phyloP scores from a whole-genome alignment of 371 early-diverging fungal genomes.

The Coemansia sp. region DNA sequence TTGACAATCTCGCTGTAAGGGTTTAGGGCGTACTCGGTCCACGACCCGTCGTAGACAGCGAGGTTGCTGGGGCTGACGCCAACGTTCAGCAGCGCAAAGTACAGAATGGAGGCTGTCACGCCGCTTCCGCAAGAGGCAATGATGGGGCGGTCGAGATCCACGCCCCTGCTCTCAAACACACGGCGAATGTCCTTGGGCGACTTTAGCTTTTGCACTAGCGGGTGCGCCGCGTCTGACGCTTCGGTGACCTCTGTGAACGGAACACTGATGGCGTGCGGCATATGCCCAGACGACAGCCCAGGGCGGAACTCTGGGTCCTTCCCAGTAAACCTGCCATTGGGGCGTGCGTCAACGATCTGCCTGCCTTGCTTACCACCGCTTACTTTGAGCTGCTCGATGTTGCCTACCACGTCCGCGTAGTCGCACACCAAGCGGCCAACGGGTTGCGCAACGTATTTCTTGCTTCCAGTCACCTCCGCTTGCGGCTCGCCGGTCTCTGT shows the following conservation, averaged over 20 bases:
- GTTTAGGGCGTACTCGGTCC: conserved; percentile 78
- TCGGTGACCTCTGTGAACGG: conserved; percentile 64
- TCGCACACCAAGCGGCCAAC: conserved; percentile 16
- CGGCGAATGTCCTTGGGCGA: conserved; percentile 54
- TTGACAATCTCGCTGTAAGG: conserved; percentile 62
- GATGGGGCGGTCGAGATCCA: conserved; percentile 62
- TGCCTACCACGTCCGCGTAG: conserved; percentile 24
- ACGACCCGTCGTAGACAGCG: conserved; percentile 81
- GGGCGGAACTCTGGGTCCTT: conserved; percentile 80
- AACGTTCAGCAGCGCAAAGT: conserved; percentile 66
- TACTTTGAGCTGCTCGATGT: conserved; percentile 39
- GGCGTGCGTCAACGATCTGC: conserved; percentile 83
- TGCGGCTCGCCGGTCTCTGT: conserved; percentile 54
- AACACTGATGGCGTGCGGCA: conserved; percentile 76
- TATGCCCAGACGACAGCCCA: conserved; percentile 82
- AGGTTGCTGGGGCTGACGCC: conserved; percentile 59
- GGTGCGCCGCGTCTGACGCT: conserved; percentile 42
- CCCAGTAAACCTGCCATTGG: conserved; percentile 70
- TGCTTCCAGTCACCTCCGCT: background rate
- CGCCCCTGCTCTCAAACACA: conserved; percentile 56
- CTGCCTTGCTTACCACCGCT: conserved; percentile 21
- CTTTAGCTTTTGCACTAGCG: conserved; percentile 30
- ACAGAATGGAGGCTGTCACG: conserved; percentile 74
- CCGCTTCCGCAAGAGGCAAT: conserved; percentile 77
- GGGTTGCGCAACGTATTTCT: conserved; percentile 19